Evolutionary conservation across 805 yeast genomes (phyloP).

Genomic region (Pichia phayaonensis): DNA sequence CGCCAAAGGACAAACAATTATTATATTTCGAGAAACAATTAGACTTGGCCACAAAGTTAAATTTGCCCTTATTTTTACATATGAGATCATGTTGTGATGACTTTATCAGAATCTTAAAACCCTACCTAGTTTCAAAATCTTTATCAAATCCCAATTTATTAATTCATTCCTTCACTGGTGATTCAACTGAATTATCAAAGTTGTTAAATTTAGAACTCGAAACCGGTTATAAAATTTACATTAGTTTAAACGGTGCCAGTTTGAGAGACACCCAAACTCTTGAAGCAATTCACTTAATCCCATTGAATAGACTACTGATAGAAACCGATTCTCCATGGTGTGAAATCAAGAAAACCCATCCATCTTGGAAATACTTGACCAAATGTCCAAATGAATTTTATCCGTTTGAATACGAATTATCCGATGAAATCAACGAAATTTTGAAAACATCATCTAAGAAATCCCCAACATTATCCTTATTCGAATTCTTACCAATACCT

Average conservation of each 20-base stretch:
- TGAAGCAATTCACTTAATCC: constrained; percentile 57
- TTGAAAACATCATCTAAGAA: constrained; percentile 2
- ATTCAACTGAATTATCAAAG: constrained; percentile 50
- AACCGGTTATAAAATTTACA: constrained; percentile 44
- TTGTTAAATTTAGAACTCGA: constrained; percentile 32
- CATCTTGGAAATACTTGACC: constrained; percentile 52
- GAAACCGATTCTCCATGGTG: constrained; percentile 99
- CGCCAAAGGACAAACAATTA: constrained; percentile 60
- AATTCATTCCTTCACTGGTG: constrained; percentile 93
- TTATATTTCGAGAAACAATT: constrained; percentile 67
- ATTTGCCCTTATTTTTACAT: constrained; percentile 80
- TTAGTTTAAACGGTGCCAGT: constrained; percentile 93
- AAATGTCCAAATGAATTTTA: constrained; percentile 50
- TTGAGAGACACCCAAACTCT: constrained; percentile 70
- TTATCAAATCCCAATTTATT: constrained; percentile 52
- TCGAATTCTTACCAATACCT: constrained; percentile 53
- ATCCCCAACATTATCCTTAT: constrained; percentile 26
- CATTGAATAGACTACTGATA: constrained; percentile 60
- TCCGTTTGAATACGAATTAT: constrained; percentile 30
- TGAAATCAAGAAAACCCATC: constrained; percentile 79
- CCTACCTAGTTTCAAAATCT: constrained; percentile 42
- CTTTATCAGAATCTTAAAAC: constrained; percentile 55
- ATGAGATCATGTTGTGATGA: constrained; percentile 84
- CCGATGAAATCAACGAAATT: constrained; percentile 8
- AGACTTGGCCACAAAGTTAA: constrained; percentile 48